A percentile compares a stretch with the other conserved stretches of the same genome.
Evolutionary conservation across 148 eudicot genomes (phyloP).

Genomic region (Diospyros kaki): DNA sequence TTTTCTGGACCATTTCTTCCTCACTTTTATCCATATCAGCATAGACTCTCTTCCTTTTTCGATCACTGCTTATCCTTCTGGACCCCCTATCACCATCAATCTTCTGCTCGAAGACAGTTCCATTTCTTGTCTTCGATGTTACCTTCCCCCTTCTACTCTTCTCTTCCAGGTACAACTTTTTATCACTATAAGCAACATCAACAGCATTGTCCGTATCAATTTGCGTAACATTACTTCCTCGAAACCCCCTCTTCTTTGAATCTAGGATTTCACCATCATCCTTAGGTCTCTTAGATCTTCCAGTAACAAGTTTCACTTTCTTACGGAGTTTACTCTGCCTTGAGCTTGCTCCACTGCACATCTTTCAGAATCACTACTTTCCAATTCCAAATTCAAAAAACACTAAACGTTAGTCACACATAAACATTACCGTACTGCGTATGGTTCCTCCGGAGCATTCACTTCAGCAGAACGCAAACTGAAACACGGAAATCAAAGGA

Average conservation of each 20-base stretch:
- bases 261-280: constrained; percentile 6
- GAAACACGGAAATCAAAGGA: not conserved
- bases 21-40: not conserved
- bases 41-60: constrained; percentile 21
- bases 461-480: not conserved
- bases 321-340: constrained; percentile 11
- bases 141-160: constrained; percentile 3
- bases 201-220: not conserved
- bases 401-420: not conserved
- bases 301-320: constrained; percentile 19
- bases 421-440: not conserved
- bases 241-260: constrained; percentile 13
- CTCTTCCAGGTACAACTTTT: constrained; percentile 13
- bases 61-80: constrained; percentile 1
- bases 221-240: constrained; percentile 4
- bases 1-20: not conserved
- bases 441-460: not conserved
- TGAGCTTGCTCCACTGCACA: constrained; percentile 19
- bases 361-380: not conserved
- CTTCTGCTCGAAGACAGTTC: not conserved
- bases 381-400: not conserved
- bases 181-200: constrained; percentile 8
- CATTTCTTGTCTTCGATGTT: not conserved
- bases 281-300: constrained; percentile 6
- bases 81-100: not conserved